Base-by-base conservation (phyloP, 2,329 filamentous ascomycete genomes). In the Sporothrix sp. region DNA sequence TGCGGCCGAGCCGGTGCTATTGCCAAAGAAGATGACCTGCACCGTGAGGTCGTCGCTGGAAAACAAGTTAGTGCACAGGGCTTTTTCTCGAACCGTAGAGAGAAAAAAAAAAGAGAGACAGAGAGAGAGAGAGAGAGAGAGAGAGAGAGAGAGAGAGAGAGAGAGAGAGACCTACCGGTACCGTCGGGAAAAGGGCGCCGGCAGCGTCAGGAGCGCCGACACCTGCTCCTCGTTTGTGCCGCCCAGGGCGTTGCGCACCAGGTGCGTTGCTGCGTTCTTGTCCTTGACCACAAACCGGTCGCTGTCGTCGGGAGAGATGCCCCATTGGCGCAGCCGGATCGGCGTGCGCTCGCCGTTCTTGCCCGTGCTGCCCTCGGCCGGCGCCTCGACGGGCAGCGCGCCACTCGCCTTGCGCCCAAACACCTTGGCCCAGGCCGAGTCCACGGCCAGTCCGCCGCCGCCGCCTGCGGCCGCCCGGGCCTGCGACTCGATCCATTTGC, bases 11-110 rank as follows among this genome's bases (percentile, higher is more conserved):
- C 16, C 27, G 21, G 82, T 72, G 32, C 84, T 80, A 59, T 95
- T 81, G 54, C 93, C 93, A 61, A 98, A 98, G 76, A 98, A 98
- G 62, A 98, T 95, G 54, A 98, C 93, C 66, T 98, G 88, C 14
- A 98, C 91, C 0, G 93, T 98, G 56, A 98, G 71, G 64, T 98
- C 93, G 64, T 98, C 93, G 58, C 88, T 91, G 54, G 3, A 38
- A 10, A 6, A 42, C n/a, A n/a, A 33, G 39, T 54, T 25, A 50
- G n/a, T 50, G 40, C 60, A 16, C 20, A n/a, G n/a, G n/a, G n/a
- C n/a, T n/a, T n/a, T n/a, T 20, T 5, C 16, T 11, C 1, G 16
- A 20, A 18, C 16, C 9, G 18, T 51, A 56, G 39, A 33, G 23
- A 18, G 48, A 37, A 23, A 35, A 4, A 25, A 25, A 18, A 43